Conservation (phyloP, 176 grass and related monocot genomes). For the Oryza officinalis region DNA sequence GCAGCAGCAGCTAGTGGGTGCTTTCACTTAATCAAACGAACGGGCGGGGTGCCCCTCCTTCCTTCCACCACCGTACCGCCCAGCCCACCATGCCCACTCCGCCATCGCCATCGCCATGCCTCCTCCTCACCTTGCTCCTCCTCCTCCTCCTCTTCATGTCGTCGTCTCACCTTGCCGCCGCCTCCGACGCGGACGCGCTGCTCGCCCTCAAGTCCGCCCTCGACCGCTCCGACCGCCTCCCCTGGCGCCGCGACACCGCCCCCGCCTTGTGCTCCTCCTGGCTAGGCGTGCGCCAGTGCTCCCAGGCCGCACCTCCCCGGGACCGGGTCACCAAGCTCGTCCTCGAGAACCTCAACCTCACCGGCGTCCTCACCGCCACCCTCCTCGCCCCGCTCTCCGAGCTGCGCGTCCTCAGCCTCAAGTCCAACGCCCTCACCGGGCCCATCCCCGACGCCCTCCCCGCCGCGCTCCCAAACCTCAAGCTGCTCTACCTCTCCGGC, state of each 20-base stretch:
- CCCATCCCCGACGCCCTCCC: constrained; percentile 70
- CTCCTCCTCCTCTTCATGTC: not conserved
- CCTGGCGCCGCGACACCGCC: constrained; percentile 55
- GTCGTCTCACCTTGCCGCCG: not conserved
- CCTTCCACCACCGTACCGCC: too few relatives aligned
- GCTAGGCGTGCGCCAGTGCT: constrained; percentile 75
- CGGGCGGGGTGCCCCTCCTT: too few relatives aligned
- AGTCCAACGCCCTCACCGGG: constrained; percentile 72
- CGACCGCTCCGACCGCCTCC: constrained; percentile 57
- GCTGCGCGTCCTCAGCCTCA: constrained; percentile 92
- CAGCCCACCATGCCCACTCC: constrained; percentile 1
- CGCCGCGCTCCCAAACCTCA: constrained; percentile 64
- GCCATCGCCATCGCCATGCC: not conserved
- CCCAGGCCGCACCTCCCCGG: not conserved
- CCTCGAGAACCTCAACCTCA: constrained; percentile 83
- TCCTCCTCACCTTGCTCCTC: constrained; percentile 9
- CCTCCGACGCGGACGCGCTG: constrained; percentile 58
- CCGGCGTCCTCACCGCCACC: constrained; percentile 45
- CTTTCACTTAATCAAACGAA: not conserved
- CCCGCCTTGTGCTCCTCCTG: constrained; percentile 51
- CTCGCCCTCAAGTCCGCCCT: constrained; percentile 67
- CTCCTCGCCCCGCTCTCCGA: constrained; percentile 64
- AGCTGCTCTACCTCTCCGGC: constrained; percentile 80
- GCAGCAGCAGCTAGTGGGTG: too few relatives aligned
- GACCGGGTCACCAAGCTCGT: constrained; percentile 89